Percentiles rank a stretch among this genome's conserved stretches.
Conservation (phyloP, 2,329 filamentous ascomycete species). For the Thelonectria olida region DNA sequence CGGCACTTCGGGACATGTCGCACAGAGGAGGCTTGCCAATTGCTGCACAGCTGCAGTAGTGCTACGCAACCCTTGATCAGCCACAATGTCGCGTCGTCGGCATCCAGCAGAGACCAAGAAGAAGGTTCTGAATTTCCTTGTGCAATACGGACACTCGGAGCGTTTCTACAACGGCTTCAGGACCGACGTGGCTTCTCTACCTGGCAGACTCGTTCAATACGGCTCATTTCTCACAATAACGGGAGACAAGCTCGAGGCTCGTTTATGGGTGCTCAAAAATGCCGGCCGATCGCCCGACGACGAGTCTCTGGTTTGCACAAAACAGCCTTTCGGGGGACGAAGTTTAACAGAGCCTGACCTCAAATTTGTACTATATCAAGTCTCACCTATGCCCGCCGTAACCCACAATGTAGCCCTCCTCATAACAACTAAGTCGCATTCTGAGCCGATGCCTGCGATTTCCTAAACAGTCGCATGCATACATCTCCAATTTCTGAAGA, state of each 20-base stretch:
- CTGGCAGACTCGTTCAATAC: not conserved
- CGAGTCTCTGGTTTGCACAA: slow-evolving; percentile 7
- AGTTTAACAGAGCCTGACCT: too few species aligned
- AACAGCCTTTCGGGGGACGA: too few species aligned
- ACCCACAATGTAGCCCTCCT: too few species aligned
- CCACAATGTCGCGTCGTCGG: slow-evolving; percentile 22
- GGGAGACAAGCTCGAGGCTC: too few species aligned
- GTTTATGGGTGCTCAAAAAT: not conserved
- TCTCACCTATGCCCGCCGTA: too few species aligned
- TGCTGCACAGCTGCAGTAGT: not conserved
- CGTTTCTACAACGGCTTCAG: not conserved
- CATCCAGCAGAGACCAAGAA: not conserved
- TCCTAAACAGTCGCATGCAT: too few species aligned
- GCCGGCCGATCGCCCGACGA: slow-evolving; percentile 19
- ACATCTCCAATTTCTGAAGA: too few species aligned
- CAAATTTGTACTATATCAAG: too few species aligned
- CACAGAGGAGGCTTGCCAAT: not conserved
- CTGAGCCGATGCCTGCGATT: too few species aligned
- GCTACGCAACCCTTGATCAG: not conserved
- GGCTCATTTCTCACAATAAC: not conserved
- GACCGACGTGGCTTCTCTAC: not conserved
- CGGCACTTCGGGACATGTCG: too few species aligned
- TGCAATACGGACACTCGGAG: not conserved
- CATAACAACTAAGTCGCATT: too few species aligned
- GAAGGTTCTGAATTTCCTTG: not conserved